Evolutionary conservation across 2,329 filamentous ascomycete genomes (phyloP), one percentile per base, ranked within the genome.

Genomic region (Simplicillium sp.): DNA sequence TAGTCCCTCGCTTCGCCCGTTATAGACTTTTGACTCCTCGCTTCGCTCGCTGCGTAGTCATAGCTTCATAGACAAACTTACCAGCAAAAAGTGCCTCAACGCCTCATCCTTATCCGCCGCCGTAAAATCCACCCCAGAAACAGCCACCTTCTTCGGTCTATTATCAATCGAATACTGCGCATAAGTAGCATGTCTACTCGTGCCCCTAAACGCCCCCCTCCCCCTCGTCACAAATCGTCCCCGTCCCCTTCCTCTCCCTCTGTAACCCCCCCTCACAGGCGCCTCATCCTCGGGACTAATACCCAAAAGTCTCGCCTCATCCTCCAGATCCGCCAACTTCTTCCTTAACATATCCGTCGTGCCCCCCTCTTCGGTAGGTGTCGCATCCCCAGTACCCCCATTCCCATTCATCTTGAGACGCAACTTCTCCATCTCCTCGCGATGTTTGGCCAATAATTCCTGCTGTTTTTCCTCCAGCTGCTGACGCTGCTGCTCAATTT

Each of bases 161-260:
- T 89, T 88, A 53, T 92, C 86, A 16, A 92, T 68, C 14, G 82
- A 81, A 49, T 81, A 83, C 28, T 72, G 70, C 4, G 71, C 75
- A 49, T 79, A 80, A 1, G 71, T 72, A 3, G 71, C 70, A 36
- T 73, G 70, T 46, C 70, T 65, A 28, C 66, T 64, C 44, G 52
- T 66, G 37, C 68, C 58, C 40, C 63, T 54, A 37, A 61, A 60
- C 15, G 62, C 57, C 8, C 65, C 65, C 34, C 67, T 59, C 39
- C 63, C 59, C 28, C 68, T 62, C 39, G 65, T 35, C 3, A 38
- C 57, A 42, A 64, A 67, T 0, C 63, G 60, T 11, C 70, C 68
- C 37, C 68, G 61, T 14, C 64, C 56, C 12, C 38, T 38, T 11
- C 44, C 41, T 29, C 47, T 35, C 6, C 56, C 55, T 38, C 64